Conservation (phyloP, 192 early-diverging fungal species). For the Funneliformis mosseae region DNA sequence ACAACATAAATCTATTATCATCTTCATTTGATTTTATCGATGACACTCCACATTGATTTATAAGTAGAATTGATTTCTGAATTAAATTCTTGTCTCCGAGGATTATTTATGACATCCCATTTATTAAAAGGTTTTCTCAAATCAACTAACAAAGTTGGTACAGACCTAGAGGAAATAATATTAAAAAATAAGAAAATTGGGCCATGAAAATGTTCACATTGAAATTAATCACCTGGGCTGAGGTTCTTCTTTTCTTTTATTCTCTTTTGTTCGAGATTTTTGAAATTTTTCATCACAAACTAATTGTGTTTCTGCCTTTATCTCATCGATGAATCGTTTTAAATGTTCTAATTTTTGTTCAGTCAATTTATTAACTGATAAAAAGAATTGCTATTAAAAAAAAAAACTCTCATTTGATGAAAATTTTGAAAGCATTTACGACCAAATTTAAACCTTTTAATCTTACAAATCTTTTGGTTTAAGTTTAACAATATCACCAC, state of each 20-base stretch:
- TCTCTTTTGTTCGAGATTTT: neutral
- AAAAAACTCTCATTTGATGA: neutral
- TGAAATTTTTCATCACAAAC: neutral
- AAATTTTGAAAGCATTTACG: no score
- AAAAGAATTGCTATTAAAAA: no score
- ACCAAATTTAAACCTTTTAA: neutral
- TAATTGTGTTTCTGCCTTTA: neutral
- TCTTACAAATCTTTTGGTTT: neutral
- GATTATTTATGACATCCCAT: neutral
- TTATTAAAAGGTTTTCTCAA: neutral
- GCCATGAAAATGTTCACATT: neutral
- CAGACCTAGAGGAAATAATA: neutral
- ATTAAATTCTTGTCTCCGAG: neutral
- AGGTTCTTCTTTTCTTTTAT: neutral
- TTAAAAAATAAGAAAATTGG: neutral
- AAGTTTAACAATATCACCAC: neutral
- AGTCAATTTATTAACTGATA: no score
- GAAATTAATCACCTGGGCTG: neutral
- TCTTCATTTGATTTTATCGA: neutral
- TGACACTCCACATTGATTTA: neutral
- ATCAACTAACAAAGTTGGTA: neutral
- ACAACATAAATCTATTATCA: no score
- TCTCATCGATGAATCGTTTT: no score
- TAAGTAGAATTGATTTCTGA: neutral
- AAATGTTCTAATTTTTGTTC: neutral